phyloP scores from a whole-genome alignment of 306 rosid genomes.

The Glycyrrhiza uralensis region DNA sequence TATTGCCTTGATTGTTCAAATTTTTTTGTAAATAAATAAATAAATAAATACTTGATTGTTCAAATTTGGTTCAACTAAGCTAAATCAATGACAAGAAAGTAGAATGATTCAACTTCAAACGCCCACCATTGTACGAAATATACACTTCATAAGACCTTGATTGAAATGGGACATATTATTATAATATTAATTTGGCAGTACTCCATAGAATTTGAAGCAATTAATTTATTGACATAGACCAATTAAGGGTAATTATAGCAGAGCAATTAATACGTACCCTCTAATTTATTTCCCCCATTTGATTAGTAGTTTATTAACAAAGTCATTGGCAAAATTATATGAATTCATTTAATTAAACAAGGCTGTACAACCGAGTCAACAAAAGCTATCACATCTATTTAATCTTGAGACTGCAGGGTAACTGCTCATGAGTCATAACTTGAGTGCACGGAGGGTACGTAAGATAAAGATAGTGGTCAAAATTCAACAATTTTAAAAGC shows the following conservation, averaged over 20 bases:
- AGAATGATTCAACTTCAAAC: conserved; percentile 23
- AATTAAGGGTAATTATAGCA: too few species aligned
- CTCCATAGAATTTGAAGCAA: not conserved
- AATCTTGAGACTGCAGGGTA: not conserved
- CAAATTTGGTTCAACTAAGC: not conserved
- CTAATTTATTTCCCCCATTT: not conserved
- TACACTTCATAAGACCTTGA: not conserved
- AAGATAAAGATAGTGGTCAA: conserved; percentile 5
- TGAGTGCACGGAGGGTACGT: not conserved
- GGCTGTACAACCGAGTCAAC: conserved; percentile 17
- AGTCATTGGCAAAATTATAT: not conserved
- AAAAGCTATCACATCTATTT: not conserved
- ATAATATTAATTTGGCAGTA: not conserved
- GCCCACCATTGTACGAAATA: not conserved
- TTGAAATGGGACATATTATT: not conserved
- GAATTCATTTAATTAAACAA: not conserved
- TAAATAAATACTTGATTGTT: conserved; percentile 14
- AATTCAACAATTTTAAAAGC: not conserved
- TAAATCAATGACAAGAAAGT: not conserved
- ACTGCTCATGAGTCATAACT: not conserved
- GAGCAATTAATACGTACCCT: too few species aligned
- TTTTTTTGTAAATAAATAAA: too few species aligned
- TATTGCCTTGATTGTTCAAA: conserved; percentile 13
- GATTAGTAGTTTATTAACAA: not conserved
- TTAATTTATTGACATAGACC: not conserved